These are phyloP conservation scores for Pseudisothecium myosuroides DNA, from an alignment of 225 moss, liverwort and hornwort species.

Conservation along the genomic window DNA sequence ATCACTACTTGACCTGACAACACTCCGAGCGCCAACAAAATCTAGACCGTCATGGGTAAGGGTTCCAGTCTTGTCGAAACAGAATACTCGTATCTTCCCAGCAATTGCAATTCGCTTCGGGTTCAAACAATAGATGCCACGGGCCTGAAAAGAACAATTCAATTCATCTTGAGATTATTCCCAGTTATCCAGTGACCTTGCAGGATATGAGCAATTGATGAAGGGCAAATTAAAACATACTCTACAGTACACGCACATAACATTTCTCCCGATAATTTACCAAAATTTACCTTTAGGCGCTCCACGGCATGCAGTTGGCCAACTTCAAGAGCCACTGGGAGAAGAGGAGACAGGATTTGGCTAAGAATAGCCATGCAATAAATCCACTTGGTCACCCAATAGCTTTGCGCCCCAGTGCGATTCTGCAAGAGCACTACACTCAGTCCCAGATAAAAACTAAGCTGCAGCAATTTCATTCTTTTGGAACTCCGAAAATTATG, in stretches of 20 bases:
- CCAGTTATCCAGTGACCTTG: background rate
- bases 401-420: conserved; percentile 46
- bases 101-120: conserved; percentile 88
- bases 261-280: background rate
- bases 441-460: background rate
- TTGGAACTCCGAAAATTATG: background rate
- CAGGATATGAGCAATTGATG: background rate
- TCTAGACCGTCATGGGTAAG: conserved; percentile 77
- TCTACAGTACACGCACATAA: background rate
- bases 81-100: conserved; percentile 76
- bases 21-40: conserved; percentile 63
- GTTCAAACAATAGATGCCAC: conserved; percentile 67
- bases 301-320: conserved; percentile 81
- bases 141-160: conserved; percentile 23
- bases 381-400: conserved; percentile 87
- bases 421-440: conserved; percentile 13
- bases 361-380: conserved; percentile 79
- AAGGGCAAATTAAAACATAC: background rate
- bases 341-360: conserved; percentile 77
- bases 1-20: conserved; percentile 2
- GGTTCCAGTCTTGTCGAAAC: conserved; percentile 87
- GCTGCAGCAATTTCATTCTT: background rate
- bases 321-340: conserved; percentile 88
- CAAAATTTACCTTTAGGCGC: conserved; percentile 52
- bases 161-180: background rate